phyloP scores from a whole-genome alignment of 345 rosid species.

The Eucalyptus tenuipes region DNA sequence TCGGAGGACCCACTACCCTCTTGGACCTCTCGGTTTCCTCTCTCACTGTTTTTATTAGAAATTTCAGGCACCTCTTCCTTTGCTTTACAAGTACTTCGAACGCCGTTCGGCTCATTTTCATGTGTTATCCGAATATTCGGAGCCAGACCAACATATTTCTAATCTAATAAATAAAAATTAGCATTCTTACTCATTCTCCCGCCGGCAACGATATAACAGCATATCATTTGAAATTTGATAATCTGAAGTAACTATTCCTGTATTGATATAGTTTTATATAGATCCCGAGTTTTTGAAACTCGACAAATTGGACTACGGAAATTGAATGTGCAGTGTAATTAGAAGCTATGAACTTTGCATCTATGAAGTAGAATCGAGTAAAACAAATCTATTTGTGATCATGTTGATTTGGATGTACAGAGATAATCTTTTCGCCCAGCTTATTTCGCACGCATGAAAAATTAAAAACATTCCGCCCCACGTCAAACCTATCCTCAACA shows the following conservation, averaged over 20 bases:
- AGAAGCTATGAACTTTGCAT: neutral
- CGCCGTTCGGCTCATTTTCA: neutral
- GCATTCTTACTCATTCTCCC: neutral
- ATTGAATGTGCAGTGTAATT: fast-evolving
- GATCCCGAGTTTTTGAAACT: neutral
- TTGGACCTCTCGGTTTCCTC: neutral
- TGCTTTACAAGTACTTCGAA: neutral
- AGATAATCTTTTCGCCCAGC: neutral
- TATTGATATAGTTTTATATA: neutral
- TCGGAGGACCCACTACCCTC: neutral
- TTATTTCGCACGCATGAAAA: neutral
- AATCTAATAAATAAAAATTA: neutral
- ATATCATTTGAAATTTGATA: too few species aligned
- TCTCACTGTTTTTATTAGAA: neutral
- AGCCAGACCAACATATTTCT: neutral
- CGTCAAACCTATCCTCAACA: neutral
- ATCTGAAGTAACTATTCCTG: too few species aligned
- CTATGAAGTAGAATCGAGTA: neutral
- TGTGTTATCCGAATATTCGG: too few species aligned
- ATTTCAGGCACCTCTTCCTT: neutral
- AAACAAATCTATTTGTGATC: neutral
- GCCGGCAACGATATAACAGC: too few species aligned
- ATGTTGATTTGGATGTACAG: neutral
- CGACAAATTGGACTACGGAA: too few species aligned
- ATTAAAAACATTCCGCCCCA: neutral